Percentiles rank a stretch among this genome's conserved stretches.
Conservation (phyloP, 495 filamentous ascomycete species). For the Cudoniella acicularis region DNA sequence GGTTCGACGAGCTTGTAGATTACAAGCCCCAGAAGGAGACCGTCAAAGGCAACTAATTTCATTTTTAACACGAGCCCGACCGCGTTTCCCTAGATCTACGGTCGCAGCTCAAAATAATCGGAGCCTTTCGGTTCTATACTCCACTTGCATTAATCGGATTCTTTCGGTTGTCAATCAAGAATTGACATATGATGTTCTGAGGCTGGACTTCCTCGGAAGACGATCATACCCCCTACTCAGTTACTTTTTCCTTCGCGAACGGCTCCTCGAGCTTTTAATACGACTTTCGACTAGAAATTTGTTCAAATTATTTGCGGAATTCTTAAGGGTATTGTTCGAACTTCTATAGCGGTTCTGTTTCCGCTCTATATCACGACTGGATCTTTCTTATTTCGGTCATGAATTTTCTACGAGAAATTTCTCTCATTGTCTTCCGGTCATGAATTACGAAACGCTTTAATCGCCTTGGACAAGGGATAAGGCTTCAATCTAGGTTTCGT, state of each 20-base stretch:
- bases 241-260: neutral
- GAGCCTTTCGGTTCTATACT: neutral
- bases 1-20: constrained; percentile 77
- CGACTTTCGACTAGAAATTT: too few species aligned
- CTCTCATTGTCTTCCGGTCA: neutral
- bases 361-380: neutral
- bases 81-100: too few species aligned
- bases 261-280: too few species aligned
- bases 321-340: too few species aligned
- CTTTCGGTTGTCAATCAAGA: neutral
- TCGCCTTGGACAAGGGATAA: neutral
- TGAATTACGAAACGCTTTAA: neutral
- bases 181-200: neutral
- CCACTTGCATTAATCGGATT: neutral
- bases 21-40: constrained; percentile 53
- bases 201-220: neutral
- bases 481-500: neutral
- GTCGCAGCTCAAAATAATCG: too few species aligned
- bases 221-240: neutral
- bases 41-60: constrained; percentile 12
- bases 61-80: too few species aligned
- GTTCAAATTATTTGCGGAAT: too few species aligned
- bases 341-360: too few species aligned
- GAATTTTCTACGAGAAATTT: neutral
- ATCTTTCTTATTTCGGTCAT: too few species aligned